Percentiles rank a stretch among this genome's conserved stretches.
Conservation (phyloP, 2,329 filamentous ascomycete species). For the Aspergillus ochraceoroseus region DNA sequence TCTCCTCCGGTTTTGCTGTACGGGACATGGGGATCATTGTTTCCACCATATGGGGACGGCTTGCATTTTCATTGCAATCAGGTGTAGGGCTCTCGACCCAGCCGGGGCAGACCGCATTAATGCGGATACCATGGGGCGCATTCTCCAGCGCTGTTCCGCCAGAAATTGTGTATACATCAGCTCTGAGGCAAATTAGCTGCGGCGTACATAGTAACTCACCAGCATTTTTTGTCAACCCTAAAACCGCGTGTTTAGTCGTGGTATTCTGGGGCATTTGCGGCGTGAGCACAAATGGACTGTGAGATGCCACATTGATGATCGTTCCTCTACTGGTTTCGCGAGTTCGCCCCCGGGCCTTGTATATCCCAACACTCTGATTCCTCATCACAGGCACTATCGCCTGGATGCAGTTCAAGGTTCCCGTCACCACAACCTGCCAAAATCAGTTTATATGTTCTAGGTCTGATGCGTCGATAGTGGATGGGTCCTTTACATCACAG, state of each 20-base stretch:
- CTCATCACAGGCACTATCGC: slow-evolving; percentile 23
- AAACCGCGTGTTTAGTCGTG: background rate
- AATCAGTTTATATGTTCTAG: slow-evolving; percentile 35
- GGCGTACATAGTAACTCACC: background rate
- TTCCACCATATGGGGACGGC: slow-evolving; percentile 14
- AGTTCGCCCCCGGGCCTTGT: slow-evolving; percentile 29
- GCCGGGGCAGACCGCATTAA: slow-evolving; percentile 34
- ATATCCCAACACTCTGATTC: slow-evolving; percentile 28
- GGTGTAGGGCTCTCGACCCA: slow-evolving; percentile 26
- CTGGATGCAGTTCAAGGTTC: slow-evolving; percentile 40
- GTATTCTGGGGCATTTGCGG: background rate
- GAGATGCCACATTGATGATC: slow-evolving; percentile 41
- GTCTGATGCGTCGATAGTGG: slow-evolving; percentile 1
- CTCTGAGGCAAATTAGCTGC: background rate
- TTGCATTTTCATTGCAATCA: background rate
- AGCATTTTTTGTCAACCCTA: background rate
- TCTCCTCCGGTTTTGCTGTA: slow-evolving; percentile 26
- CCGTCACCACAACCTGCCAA: slow-evolving; percentile 39
- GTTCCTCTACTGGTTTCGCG: slow-evolving; percentile 25
- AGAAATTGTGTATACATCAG: slow-evolving; percentile 4
- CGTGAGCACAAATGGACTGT: slow-evolving; percentile 9
- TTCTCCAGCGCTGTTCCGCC: slow-evolving; percentile 25
- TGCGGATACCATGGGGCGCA: slow-evolving; percentile 26
- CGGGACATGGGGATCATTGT: slow-evolving; percentile 18
- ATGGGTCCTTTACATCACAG: slow-evolving; percentile 9